These are phyloP conservation scores for Sphagnum fallax DNA, from an alignment of 228 moss, liverwort and hornwort genomes.

Conservation along the genomic window DNA sequence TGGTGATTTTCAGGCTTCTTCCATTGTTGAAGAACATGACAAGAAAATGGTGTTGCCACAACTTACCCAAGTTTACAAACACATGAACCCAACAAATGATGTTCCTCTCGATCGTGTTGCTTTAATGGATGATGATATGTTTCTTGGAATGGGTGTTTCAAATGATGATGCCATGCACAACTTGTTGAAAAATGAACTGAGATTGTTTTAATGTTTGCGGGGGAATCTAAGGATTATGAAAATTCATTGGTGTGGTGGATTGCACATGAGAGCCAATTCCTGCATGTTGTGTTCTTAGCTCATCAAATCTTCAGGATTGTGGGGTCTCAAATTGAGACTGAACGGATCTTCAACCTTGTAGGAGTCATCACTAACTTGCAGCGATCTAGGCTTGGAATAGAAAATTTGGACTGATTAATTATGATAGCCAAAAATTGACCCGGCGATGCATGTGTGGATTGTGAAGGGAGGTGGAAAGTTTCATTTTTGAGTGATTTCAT, in stretches of 20 bases:
- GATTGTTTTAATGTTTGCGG: background rate
- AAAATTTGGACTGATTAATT: background rate
- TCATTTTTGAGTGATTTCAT: background rate
- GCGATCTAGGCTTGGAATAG: no score
- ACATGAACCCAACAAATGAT: background rate
- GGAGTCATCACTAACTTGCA: background rate
- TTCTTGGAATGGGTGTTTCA: no score
- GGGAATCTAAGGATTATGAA: background rate
- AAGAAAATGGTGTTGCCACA: background rate
- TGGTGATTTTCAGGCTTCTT: no score
- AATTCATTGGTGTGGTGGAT: background rate
- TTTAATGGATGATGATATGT: no score
- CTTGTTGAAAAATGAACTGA: no score
- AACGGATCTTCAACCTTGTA: background rate
- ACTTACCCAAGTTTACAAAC: background rate
- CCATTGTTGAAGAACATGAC: background rate
- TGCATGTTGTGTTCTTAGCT: background rate
- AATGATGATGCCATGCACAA: no score
- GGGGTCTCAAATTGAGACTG: background rate
- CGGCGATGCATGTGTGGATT: background rate
- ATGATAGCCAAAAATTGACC: background rate
- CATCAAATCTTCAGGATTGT: background rate
- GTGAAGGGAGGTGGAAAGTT: background rate
- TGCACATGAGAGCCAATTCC: background rate
- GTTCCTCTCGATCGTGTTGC: no score